Base-by-base conservation (phyloP, 1,284 basidiomycete genomes). In the Fomitopsis betulina region DNA sequence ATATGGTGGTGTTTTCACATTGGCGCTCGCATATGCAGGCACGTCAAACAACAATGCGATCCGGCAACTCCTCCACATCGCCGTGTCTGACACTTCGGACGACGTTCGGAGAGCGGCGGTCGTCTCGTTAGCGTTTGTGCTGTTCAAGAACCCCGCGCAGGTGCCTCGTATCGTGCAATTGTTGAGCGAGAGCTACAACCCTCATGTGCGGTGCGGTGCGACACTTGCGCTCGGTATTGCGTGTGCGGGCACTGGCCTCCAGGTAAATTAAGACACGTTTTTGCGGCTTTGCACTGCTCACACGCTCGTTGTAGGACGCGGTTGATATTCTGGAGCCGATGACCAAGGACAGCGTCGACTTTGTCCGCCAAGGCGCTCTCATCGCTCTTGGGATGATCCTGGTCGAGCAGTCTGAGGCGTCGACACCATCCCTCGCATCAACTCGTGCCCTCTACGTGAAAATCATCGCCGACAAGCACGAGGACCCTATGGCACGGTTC, bases 311-410 rank as follows among this genome's bases (percentile, higher is more conserved):
- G 55, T 59, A 89, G 85, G 94, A 97, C 72, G 96, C 96, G 12
- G 86, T 98, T 57, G 93, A 94, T 64, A 92, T 98, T 62, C 78
- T 98, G 58, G 93, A 97, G 73, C 96, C 96, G 6, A 93, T 98
- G 90, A 96, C 94, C 23, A 96, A 92, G 69, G 96, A 98, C 67
- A 87, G 94, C 25, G 92, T 97, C 51, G 96, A 98, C 74, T 98
- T 97, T 70, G 96, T 98, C 56, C 89, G 95, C 25, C 96, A 98
- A 75, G 95, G 95, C n/a, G 95, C 96, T 3, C 93, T 95, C 74
- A 87, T 96, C 63, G 89, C 95, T 7, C 83, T 98, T 53, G 93
- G 95, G 30, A 96, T 98, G 94, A 85, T 98, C 63, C 86, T 98
- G 42, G 93, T 98, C 51, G 92, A 98, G 69, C 94, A 96, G 70